Evolutionary conservation across 768 basidiomycete species (phyloP).

Genomic region (Gautieria morchelliformis): DNA sequence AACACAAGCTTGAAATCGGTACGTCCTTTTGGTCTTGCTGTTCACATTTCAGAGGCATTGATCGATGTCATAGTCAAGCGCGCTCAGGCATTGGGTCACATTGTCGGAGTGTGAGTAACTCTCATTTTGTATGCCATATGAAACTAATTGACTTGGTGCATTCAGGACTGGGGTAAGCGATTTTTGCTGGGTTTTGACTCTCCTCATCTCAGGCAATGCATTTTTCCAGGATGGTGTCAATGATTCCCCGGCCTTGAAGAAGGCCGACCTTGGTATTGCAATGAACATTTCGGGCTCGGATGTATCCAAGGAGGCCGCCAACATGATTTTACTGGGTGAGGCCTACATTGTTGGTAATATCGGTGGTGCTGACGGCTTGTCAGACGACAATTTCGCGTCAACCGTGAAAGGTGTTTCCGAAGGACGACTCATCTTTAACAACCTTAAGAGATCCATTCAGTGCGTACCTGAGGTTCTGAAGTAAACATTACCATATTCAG

Average conservation of each 20-base stretch:
- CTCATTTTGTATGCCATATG: background rate
- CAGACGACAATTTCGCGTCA: conserved; percentile 66
- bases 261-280: conserved; percentile 64
- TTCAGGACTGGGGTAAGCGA: conserved; percentile 37
- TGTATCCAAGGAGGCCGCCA: conserved; percentile 65
- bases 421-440: conserved; percentile 61
- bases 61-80: conserved; percentile 41
- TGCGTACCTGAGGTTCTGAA: conserved; percentile 18
- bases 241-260: conserved; percentile 62
- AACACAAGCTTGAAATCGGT: conserved; percentile 70
- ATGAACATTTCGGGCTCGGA: conserved; percentile 72
- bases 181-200: background rate
- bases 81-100: conserved; percentile 60
- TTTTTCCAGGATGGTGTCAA: conserved; percentile 51
- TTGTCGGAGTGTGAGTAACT: conserved; percentile 55
- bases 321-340: conserved; percentile 60
- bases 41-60: background rate
- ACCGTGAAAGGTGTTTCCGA: conserved; percentile 65
- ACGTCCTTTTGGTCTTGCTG: conserved; percentile 10
- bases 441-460: conserved; percentile 65
- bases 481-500: background rate
- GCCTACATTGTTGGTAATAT: background rate
- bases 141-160: background rate
- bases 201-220: background rate
- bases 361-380: background rate